These are phyloP conservation scores for Heterobasidion annosum DNA, from an alignment of 1,284 basidiomycete species.

Conservation along the genomic window DNA sequence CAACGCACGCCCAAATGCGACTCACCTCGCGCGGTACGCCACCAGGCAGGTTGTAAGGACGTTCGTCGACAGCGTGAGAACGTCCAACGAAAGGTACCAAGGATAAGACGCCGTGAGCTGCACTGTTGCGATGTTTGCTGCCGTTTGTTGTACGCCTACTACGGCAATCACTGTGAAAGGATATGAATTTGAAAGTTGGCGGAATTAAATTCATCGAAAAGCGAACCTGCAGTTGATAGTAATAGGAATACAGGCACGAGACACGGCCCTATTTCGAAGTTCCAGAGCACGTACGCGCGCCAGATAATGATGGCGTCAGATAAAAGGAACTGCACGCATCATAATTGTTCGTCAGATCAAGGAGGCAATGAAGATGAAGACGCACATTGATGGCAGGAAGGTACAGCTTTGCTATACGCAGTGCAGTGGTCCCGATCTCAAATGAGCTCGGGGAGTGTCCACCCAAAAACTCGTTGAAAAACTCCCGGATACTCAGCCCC, in stretches of 20 bases:
- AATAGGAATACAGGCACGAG: background rate
- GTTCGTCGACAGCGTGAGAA: conserved; percentile 4
- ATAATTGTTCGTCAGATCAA: background rate
- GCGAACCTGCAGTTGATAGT: background rate
- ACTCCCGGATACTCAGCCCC: background rate
- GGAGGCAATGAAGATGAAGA: background rate
- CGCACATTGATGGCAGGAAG: conserved; percentile 1
- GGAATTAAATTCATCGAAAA: background rate
- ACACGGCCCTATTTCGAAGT: background rate
- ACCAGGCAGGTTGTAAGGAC: conserved; percentile 1
- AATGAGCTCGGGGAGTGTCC: background rate
- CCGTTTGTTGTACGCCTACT: background rate
- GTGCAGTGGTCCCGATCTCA: background rate
- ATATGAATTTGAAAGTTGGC: too few species aligned
- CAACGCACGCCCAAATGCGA: too few species aligned
- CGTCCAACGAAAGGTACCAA: conserved; percentile 1
- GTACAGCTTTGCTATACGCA: conserved; percentile 1
- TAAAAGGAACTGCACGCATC: background rate
- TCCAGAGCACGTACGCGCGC: conserved; percentile 4
- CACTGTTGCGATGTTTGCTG: background rate
- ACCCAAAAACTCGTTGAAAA: background rate
- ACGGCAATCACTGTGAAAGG: background rate
- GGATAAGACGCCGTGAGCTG: background rate
- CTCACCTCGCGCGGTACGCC: conserved; percentile 1
- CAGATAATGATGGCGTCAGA: conserved; percentile 1